Evolutionary conservation across 306 rosid genomes (phyloP), one percentile per base, ranked within the genome.

Genomic region (Hylodesmum podocarpum): DNA sequence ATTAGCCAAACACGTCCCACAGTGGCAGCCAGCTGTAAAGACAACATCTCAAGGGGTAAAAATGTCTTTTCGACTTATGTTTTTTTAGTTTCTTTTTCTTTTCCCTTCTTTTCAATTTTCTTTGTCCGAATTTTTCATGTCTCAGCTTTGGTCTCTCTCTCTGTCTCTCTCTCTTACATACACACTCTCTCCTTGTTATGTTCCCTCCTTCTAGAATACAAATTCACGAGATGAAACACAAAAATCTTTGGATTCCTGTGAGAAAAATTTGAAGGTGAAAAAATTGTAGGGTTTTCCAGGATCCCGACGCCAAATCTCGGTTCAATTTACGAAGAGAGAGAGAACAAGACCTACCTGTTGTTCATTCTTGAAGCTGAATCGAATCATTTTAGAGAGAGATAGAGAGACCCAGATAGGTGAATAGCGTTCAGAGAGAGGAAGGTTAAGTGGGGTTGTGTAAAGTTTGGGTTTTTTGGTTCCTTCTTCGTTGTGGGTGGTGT

Each of bases 21-120:
- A 66, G 67, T 71, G 83, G 21, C 67, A 18, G 28, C 64, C 86
- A 85, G 87, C 69, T 79, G 89, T 79, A 74, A 61, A 71, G 28
- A 0, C 0, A 50, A 49, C 8, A 66, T 39, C 1, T 2, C 0
- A 0, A 18, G 50, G 89, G 84, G 3, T 0, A 61, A 0, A 4
- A 12, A 0, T 0, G 75, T 68, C 50, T 22, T 68, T 49, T 13
- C 34, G 15, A 0, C 40, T 4, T 4, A 5, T 11, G 1, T 2
- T 3, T 16, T 50, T 62, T 12, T 16, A 33, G 6, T 2, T 22
- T 54, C 0, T 0, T 39, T 66, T 41, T 43, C 31, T 29, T 24
- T 36, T 21, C 13, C 2, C 0, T 21, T 53, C 16, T 55, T 63
- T 25, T 2, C 68, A 28, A n/a, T n/a, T n/a, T n/a, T 50, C 2